Conservation (phyloP, 345 rosid genomes). For the Anastatica hierochuntica region DNA sequence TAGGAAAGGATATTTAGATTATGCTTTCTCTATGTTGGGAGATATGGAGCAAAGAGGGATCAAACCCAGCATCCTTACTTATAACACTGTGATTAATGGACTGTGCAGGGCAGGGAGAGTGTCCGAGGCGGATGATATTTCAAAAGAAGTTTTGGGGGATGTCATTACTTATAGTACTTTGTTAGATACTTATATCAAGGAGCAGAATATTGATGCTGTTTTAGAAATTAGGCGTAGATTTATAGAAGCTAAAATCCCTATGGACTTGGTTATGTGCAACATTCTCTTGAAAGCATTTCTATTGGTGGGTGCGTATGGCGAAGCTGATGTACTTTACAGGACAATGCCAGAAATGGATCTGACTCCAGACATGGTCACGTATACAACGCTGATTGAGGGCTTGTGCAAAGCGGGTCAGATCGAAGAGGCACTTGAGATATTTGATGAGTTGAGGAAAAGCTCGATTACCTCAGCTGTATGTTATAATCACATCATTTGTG, state of each 20-base stretch:
- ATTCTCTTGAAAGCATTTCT: constrained; percentile 58
- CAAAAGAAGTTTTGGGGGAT: constrained; percentile 52
- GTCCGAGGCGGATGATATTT: constrained; percentile 51
- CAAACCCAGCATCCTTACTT: constrained; percentile 42
- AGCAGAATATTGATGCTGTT: constrained; percentile 42
- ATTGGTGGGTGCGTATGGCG: constrained; percentile 65
- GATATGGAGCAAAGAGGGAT: constrained; percentile 73
- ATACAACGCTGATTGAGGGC: constrained; percentile 46
- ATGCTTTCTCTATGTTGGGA: constrained; percentile 38
- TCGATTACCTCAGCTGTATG: constrained; percentile 42
- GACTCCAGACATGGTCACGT: constrained; percentile 51
- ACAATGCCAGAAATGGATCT: constrained; percentile 50
- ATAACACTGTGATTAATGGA: constrained; percentile 56
- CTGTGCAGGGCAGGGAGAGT: constrained; percentile 63
- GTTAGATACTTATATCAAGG: constrained; percentile 54
- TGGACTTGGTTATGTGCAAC: constrained; percentile 72
- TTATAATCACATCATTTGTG: constrained; percentile 48
- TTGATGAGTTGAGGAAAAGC: constrained; percentile 55
- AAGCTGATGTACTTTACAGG: constrained; percentile 49
- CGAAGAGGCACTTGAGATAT: constrained; percentile 67
- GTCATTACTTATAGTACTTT: constrained; percentile 50
- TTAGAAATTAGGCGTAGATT: constrained; percentile 42
- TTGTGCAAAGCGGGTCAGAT: constrained; percentile 50
- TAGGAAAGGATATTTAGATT: constrained; percentile 42
- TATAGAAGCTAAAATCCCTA: constrained; percentile 35